Percentiles rank a stretch among this genome's conserved stretches.
Conservation (phyloP, 2,329 filamentous ascomycete genomes). For the Hypoxylon sp. region DNA sequence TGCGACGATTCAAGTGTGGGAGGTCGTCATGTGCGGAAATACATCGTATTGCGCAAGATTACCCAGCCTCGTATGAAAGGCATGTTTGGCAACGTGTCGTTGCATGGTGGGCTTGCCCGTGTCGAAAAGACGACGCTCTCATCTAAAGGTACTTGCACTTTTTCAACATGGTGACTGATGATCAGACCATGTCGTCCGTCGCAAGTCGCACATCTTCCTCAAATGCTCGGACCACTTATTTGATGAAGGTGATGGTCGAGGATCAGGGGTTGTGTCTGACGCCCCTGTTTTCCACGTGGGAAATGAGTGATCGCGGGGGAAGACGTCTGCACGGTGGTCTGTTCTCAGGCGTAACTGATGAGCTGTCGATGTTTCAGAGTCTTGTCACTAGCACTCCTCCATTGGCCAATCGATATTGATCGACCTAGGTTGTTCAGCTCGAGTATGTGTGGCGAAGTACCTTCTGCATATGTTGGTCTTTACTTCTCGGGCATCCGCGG, state of each 20-base stretch:
- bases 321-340: constrained; percentile 46
- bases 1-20: constrained; percentile 41
- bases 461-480: constrained; percentile 3
- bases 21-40: constrained; percentile 30
- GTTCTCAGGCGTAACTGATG: constrained; percentile 42
- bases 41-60: constrained; percentile 22
- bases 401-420: constrained; percentile 38
- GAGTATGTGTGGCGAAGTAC: constrained; percentile 13
- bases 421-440: constrained; percentile 24
- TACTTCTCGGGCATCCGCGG: constrained; percentile 25
- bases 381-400: constrained; percentile 26
- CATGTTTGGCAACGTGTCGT: constrained; percentile 25
- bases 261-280: constrained; percentile 43
- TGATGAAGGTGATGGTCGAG: constrained; percentile 38
- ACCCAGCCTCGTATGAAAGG: constrained; percentile 21
- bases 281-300: constrained; percentile 48
- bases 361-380: constrained; percentile 44
- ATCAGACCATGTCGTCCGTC: constrained; percentile 46
- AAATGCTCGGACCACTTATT: constrained; percentile 33
- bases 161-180: constrained; percentile 27
- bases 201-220: constrained; percentile 25
- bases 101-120: constrained; percentile 22
- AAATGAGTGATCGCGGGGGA: constrained; percentile 46
- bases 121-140: constrained; percentile 21
- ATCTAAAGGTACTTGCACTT: constrained; percentile 18